Percentiles rank a stretch among this genome's conserved stretches.
Evolutionary conservation across 805 yeast species (phyloP).

Genomic region (Isabelozyma gotoi): DNA sequence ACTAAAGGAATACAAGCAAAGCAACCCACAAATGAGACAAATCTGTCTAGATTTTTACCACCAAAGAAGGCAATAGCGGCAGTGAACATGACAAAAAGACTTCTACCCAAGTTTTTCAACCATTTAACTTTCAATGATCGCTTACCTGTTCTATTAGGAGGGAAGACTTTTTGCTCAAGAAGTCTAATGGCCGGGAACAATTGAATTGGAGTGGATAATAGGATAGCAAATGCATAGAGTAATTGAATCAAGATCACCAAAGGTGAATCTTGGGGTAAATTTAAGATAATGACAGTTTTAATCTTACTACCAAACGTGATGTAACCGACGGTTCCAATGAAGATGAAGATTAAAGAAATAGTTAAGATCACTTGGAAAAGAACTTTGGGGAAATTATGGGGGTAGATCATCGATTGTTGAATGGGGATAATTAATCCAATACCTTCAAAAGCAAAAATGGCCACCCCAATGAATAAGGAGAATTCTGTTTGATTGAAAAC

Average conservation of each 20-base stretch:
- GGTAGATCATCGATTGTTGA: constrained; percentile 77
- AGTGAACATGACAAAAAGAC: constrained; percentile 52
- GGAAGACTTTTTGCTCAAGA: constrained; percentile 61
- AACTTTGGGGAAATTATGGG: constrained; percentile 69
- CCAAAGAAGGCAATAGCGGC: constrained; percentile 64
- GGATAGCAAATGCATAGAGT: constrained; percentile 70
- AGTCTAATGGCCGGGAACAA: constrained; percentile 77
- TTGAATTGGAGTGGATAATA: constrained; percentile 79
- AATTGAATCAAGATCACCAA: constrained; percentile 65
- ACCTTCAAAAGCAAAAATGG: constrained; percentile 87
- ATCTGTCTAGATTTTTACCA: constrained; percentile 65
- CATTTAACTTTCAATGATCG: constrained; percentile 53
- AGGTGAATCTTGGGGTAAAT: constrained; percentile 67
- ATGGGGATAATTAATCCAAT: constrained; percentile 80
- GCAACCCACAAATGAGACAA: constrained; percentile 80
- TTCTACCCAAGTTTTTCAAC: constrained; percentile 62
- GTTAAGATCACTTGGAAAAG: constrained; percentile 59
- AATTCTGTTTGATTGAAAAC: constrained; percentile 57
- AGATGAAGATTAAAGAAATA: constrained; percentile 61
- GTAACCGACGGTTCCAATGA: constrained; percentile 69
- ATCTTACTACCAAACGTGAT: constrained; percentile 63
- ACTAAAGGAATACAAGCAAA: constrained; percentile 86
- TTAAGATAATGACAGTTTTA: constrained; percentile 67
- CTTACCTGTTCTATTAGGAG: constrained; percentile 53
- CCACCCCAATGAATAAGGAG: constrained; percentile 77